These are phyloP conservation scores for Erigeron canadensis DNA, from an alignment of 129 eudicot genomes.

Conservation along the genomic window DNA sequence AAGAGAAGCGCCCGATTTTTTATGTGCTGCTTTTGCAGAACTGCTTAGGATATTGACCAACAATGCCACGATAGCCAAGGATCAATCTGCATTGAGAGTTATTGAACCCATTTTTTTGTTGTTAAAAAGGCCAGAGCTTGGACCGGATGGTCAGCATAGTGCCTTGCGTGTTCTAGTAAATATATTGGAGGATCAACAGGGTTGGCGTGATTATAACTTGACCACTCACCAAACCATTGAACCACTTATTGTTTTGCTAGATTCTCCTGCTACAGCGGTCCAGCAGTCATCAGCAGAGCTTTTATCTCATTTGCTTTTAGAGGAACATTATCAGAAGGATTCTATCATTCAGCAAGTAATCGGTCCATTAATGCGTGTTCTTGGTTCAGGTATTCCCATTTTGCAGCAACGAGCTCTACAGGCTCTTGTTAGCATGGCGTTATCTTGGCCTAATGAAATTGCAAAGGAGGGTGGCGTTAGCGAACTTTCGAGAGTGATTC, in stretches of 20 bases:
- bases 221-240: conserved; percentile 76
- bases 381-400: conserved; percentile 80
- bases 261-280: conserved; percentile 73
- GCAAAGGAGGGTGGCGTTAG: conserved; percentile 97
- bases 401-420: conserved; percentile 87
- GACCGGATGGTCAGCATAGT: conserved; percentile 97
- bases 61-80: conserved; percentile 87
- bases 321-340: conserved; percentile 80
- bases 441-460: conserved; percentile 94
- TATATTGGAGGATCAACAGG: conserved; percentile 74
- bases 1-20: conserved; percentile 89
- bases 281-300: conserved; percentile 95
- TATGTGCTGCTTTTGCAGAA: conserved; percentile 92
- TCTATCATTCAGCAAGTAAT: conserved; percentile 75
- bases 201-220: conserved; percentile 65
- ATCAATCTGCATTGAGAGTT: conserved; percentile 81
- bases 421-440: conserved; percentile 75
- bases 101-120: conserved; percentile 79
- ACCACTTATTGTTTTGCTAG: conserved; percentile 79
- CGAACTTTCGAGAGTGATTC: conserved; percentile 81
- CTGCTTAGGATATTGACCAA: conserved; percentile 87
- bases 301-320: conserved; percentile 78
- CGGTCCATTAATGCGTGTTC: conserved; percentile 83
- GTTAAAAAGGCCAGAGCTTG: conserved; percentile 70
- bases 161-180: conserved; percentile 89